Evolutionary conservation across 83 land plant genomes (phyloP).

Genomic region (Diphasiastrum complanatum): DNA sequence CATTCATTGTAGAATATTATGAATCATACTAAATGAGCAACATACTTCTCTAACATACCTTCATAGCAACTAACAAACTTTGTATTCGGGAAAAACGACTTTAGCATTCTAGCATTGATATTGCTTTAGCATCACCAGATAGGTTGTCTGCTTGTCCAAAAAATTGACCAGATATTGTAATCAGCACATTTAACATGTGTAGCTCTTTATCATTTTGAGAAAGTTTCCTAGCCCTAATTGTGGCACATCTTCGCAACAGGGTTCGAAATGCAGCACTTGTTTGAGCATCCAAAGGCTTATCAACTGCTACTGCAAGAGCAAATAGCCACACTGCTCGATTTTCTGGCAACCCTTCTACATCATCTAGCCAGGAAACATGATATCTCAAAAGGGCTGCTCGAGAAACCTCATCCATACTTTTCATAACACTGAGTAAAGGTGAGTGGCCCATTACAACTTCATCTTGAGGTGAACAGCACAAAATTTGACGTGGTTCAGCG

Average conservation of each 20-base stretch:
- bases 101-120: too few relatives aligned
- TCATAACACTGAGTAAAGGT: conserved; percentile 43
- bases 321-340: conserved; percentile 62
- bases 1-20: too few relatives aligned
- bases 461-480: not conserved
- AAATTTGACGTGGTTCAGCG: too few relatives aligned
- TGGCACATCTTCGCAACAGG: conserved; percentile 67
- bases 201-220: conserved; percentile 59
- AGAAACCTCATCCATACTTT: conserved; percentile 52
- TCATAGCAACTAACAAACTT: too few relatives aligned
- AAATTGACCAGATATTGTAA: conserved; percentile 69
- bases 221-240: conserved; percentile 39
- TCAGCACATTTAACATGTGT: conserved; percentile 68
- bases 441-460: not conserved
- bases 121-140: too few relatives aligned
- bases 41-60: too few relatives aligned
- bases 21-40: too few relatives aligned
- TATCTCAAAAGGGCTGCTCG: conserved; percentile 52
- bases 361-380: conserved; percentile 44
- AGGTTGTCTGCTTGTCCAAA: conserved; percentile 81
- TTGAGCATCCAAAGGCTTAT: conserved; percentile 68
- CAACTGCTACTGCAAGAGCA: conserved; percentile 66
- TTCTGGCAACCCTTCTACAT: conserved; percentile 28
- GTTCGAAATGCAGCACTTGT: conserved; percentile 63
- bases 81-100: too few relatives aligned